A percentile compares a stretch with the other conserved stretches of the same genome.
Conservation (phyloP, 371 early-diverging fungal species). For the Zychaea mexicana region DNA sequence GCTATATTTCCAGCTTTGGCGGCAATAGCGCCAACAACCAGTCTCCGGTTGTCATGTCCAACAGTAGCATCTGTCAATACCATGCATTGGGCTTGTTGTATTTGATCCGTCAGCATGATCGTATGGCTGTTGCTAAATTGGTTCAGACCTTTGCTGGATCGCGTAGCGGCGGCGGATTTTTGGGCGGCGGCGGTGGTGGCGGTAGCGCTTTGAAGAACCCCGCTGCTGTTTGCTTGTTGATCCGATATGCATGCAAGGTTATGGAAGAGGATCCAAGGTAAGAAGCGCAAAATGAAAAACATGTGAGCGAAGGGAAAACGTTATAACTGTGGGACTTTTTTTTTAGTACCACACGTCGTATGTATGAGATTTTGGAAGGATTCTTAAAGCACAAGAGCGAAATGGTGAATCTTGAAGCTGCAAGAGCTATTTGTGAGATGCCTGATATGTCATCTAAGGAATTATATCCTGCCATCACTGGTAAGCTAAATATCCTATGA, state of each 20-base stretch:
- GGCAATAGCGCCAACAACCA: constrained; percentile 34
- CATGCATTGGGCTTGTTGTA: constrained; percentile 96
- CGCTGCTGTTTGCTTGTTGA: constrained; percentile 89
- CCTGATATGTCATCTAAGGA: constrained; percentile 81
- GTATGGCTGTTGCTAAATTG: constrained; percentile 96
- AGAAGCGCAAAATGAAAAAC: constrained; percentile 2
- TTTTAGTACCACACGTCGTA: constrained; percentile 62
- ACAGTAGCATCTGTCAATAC: constrained; percentile 88
- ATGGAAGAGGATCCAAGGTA: constrained; percentile 89
- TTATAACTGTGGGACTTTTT: not conserved
- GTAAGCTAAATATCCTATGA: constrained; percentile 30
- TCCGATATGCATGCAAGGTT: constrained; percentile 91
- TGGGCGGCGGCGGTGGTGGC: constrained; percentile 38
- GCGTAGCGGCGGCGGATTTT: constrained; percentile 43
- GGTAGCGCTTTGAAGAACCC: constrained; percentile 74
- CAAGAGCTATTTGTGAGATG: constrained; percentile 93
- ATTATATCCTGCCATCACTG: constrained; percentile 89
- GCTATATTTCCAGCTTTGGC: constrained; percentile 61
- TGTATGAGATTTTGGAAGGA: constrained; percentile 86
- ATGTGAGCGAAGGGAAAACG: not conserved
- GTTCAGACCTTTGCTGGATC: constrained; percentile 83
- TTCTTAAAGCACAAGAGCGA: constrained; percentile 94
- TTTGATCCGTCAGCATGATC: constrained; percentile 93
- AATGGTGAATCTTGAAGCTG: constrained; percentile 97
- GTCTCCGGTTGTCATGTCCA: constrained; percentile 53